Evolutionary conservation across 257 asterid species (phyloP), one percentile per base, ranked within the genome.

Genomic region (Solanum dulcamara): DNA sequence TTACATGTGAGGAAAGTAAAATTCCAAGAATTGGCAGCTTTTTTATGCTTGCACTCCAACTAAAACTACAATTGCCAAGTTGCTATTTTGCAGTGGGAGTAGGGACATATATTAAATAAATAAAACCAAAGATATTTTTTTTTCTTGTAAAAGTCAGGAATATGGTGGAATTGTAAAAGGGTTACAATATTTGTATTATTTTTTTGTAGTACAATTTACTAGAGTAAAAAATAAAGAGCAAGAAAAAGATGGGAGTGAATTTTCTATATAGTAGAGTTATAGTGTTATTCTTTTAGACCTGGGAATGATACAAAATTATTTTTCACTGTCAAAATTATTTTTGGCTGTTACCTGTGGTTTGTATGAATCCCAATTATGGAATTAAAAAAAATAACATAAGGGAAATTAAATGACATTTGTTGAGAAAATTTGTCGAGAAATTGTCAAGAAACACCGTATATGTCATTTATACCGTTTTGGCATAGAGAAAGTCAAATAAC

Each of bases 1-100:
- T 55, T 55, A 55, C 85, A 66, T 83, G 81, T 66, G 81, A 68
- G 60, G 67, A 53, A 83, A 66, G 81, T 42, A 67, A 66, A 66
- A 83, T 66, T 67, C 67, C 85, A 83, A 67, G 85, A 71, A 51
- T 44, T 83, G 68, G 67, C 85, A 83, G 85, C 81, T 83, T 83
- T 83, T 64, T 67, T 37, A 64, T 83, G 22, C 85, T 83, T 83
- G 81, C 81, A 83, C 85, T 83, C 85, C 85, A 83, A 83, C 85
- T 83, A 83, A 62, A 83, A 83, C 42, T 46, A 66, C 80, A 83
- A 11, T 62, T 1, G 60, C 55, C 55, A 38, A 38, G 81, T n/a
- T 74, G 81, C 83, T 33, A 77, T 46, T 48, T 77, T 77, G 18
- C 83, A 26, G 62, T 28, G 62, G 42, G 42, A 17, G 62, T 77